These are phyloP conservation scores for Phlebiopsis gigantea DNA, from an alignment of 768 basidiomycete species.

Conservation along the genomic window DNA sequence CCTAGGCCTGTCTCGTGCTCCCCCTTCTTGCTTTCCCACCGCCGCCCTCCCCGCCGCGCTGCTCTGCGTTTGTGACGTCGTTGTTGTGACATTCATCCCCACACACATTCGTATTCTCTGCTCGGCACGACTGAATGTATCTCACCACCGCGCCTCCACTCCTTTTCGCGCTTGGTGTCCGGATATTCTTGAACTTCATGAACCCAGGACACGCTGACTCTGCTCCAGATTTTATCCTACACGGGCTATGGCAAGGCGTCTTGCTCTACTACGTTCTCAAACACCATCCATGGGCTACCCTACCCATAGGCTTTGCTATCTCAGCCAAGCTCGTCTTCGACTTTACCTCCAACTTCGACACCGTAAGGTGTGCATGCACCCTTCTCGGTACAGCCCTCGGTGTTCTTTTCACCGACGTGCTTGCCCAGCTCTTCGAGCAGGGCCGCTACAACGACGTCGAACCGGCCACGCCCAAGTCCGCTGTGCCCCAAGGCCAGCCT, in stretches of 20 bases:
- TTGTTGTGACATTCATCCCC: conserved; percentile 9
- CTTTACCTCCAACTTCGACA: conserved; percentile 50
- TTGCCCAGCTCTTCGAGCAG: conserved; percentile 60
- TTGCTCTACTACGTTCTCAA: conserved; percentile 63
- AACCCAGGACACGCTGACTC: conserved; percentile 33
- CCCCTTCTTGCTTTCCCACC: neutral
- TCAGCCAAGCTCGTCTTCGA: conserved; percentile 60
- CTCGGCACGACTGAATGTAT: conserved; percentile 25
- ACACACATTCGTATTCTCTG: conserved; percentile 3
- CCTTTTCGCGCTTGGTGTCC: conserved; percentile 69
- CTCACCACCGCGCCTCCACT: conserved; percentile 60
- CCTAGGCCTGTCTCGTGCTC: neutral
- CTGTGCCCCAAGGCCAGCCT: neutral
- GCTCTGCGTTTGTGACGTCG: neutral
- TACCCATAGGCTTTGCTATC: conserved; percentile 54
- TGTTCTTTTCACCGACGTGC: conserved; percentile 63
- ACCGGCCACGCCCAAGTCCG: neutral
- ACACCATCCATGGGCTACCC: conserved; percentile 45
- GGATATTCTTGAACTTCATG: conserved; percentile 60
- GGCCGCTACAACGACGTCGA: conserved; percentile 22
- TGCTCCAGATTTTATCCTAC: conserved; percentile 56
- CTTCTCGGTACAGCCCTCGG: conserved; percentile 66
- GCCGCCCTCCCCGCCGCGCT: no score
- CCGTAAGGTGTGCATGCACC: conserved; percentile 49
- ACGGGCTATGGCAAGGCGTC: conserved; percentile 73